Base-by-base conservation (phyloP, 2,329 filamentous ascomycete species). In the Fusarium sp. region DNA sequence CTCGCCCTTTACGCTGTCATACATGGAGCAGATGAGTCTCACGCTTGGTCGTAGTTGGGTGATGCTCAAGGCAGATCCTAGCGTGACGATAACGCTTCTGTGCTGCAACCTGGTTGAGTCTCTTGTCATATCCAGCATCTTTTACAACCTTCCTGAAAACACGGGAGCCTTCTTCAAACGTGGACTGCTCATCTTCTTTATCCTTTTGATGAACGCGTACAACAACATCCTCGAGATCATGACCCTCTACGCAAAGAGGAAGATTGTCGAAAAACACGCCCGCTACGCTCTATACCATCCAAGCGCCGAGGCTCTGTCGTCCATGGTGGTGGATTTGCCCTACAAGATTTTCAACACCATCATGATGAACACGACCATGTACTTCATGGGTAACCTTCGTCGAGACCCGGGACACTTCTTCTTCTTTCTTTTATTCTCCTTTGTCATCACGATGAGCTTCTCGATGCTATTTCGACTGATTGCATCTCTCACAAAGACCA, bases 351-450 rank as follows among this genome's bases (percentile, higher is more conserved):
- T 76, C 20, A 78, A 78, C n/a, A 59, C 68, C 0, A 71, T 88
- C 6, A 81, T 93, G 57, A 70, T 78, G 63, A 79, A 77, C 11
- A 69, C 69, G 0, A 71, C 88, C 0, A 81, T 93, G 2, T 93
- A 93, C 81, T 93, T 93, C 79, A 89, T 93, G 88, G 88, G 89
- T 0, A 88, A 91, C 87, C 6, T 93, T 88, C 18, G 89, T 92
- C 82, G 82, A 89, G 60, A 87, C 86, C 69, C 91, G 0, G 85
- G 84, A 0, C 80, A 83, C 5, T 88, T 87, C 77, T 88, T 88
- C 78, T 86, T 83, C 72, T 88, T 85, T 72, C 78, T 85, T 2
- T 71, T 88, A 2, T 79, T 88, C n/a, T 83, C 85, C 8, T 85
- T 92, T 76, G 80, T 85, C 48, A 86, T 88, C 11, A 91, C 89